Percentiles rank a stretch among this genome's conserved stretches.
Conservation (phyloP, 306 rosid genomes). For the Quercus parvula region DNA sequence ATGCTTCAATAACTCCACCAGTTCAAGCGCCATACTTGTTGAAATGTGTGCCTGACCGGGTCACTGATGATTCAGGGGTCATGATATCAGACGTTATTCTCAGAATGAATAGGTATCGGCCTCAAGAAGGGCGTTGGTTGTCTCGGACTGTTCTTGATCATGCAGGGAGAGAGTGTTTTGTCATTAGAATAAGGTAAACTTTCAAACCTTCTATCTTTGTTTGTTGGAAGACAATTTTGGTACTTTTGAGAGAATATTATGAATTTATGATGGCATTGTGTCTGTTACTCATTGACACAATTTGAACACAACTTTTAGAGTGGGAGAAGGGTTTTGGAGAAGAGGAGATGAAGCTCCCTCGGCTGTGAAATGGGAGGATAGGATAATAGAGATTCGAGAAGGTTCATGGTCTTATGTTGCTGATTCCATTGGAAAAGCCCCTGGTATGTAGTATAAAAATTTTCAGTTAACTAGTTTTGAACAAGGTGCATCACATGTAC, state of each 20-base stretch:
- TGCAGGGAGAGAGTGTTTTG: slow-evolving; percentile 92
- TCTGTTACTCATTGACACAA: slow-evolving; percentile 4
- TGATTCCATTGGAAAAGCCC: slow-evolving; percentile 76
- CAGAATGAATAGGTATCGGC: slow-evolving; percentile 68
- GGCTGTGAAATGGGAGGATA: slow-evolving; percentile 83
- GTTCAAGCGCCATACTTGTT: slow-evolving; percentile 86
- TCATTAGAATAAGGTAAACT: slow-evolving; percentile 60
- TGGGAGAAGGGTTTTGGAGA: slow-evolving; percentile 94
- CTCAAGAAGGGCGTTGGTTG: slow-evolving; percentile 98
- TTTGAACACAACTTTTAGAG: slow-evolving; percentile 45
- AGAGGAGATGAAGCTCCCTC: slow-evolving; percentile 85
- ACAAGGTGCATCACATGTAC: background rate
- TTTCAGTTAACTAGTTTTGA: background rate
- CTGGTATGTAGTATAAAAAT: slow-evolving; percentile 50
- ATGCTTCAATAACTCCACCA: slow-evolving; percentile 79
- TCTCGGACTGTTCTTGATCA: slow-evolving; percentile 96
- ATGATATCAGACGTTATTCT: slow-evolving; percentile 90
- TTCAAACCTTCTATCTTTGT: too few relatives aligned
- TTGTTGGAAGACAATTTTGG: background rate
- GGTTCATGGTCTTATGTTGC: slow-evolving; percentile 96
- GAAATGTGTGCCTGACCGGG: slow-evolving; percentile 90
- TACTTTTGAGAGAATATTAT: background rate
- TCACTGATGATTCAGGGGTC: slow-evolving; percentile 85
- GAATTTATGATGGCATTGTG: background rate
- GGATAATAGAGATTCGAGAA: slow-evolving; percentile 88